Conservation (phyloP, 1,139 yeast genomes). For the Suzukiozyma palmioleophila region DNA sequence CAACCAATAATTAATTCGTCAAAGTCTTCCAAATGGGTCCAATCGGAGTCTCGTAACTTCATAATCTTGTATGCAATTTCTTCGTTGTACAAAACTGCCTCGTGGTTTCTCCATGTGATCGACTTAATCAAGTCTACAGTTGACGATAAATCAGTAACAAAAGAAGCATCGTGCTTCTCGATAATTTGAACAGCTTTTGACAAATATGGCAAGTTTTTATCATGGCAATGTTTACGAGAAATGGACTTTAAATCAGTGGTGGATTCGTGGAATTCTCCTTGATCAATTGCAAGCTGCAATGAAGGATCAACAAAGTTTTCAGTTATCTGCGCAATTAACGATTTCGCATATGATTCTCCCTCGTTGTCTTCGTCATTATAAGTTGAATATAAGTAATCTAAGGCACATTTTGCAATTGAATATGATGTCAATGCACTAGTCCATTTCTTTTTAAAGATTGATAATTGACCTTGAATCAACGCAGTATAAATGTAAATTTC, state of each 20-base stretch:
- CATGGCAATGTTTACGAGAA: slow-evolving; percentile 41
- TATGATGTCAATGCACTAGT: slow-evolving; percentile 45
- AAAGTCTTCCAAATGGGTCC: slow-evolving; percentile 20
- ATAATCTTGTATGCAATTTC: slow-evolving; percentile 63
- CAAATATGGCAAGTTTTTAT: slow-evolving; percentile 31
- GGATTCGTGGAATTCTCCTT: slow-evolving; percentile 23
- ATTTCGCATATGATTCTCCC: slow-evolving; percentile 28
- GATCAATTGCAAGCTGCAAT: slow-evolving; percentile 53
- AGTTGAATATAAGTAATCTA: slow-evolving; percentile 39
- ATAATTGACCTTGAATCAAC: slow-evolving; percentile 55
- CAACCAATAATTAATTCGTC: slow-evolving; percentile 34
- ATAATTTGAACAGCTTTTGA: slow-evolving; percentile 35
- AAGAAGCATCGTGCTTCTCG: slow-evolving; percentile 33
- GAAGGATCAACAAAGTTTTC: slow-evolving; percentile 68
- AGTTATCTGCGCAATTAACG: slow-evolving; percentile 51
- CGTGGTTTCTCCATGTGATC: slow-evolving; percentile 69
- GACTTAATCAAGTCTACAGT: slow-evolving; percentile 25
- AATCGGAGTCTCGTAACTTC: slow-evolving; percentile 32
- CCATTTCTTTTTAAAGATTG: slow-evolving; percentile 61
- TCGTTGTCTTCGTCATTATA: slow-evolving; percentile 12
- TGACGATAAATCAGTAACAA: slow-evolving; percentile 33
- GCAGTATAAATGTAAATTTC: slow-evolving; percentile 62
- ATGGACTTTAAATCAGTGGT: slow-evolving; percentile 43
- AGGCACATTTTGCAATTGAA: slow-evolving; percentile 58
- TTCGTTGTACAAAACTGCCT: slow-evolving; percentile 65